Evolutionary conservation across 495 filamentous ascomycete genomes (phyloP), one percentile per base, ranked within the genome.

Genomic region (Hypoxylon fuscum): DNA sequence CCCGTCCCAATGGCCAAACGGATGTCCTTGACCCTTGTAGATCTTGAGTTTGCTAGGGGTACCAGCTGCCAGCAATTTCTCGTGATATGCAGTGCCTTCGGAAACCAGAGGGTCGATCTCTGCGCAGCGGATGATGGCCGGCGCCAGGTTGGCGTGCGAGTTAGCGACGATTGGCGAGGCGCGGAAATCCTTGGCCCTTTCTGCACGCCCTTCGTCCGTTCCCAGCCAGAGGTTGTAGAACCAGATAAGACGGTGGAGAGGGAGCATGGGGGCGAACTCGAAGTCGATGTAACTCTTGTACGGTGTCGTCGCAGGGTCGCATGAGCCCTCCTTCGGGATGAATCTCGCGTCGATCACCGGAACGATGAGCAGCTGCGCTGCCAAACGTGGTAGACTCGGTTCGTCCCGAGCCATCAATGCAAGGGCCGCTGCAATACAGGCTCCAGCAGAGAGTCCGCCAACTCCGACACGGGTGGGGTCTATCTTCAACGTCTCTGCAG

Each of bases 311-410:
- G 48, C 44, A n/a, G 62, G 68, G 50, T 69, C 61, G 59, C 65
- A 67, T 18, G 74, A 72, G 5, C 72, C 74, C 55, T 76, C 69
- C 27, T 54, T 53, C 25, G 74, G 74, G 18, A 76, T 58, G 32
- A 65, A 74, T 37, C 74, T 67, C 25, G 66, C 78, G 53, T 85
- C 82, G 25, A 83, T 56, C 68, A 79, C 78, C 3, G 81, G 82
- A 37, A 83, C 83, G 23, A 81, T 73, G 23, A 83, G 70, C 4
- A 83, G 70, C 63, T 84, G 81, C 49, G 78, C 75, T 14, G 68
- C 74, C 6, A 84, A 64, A 5, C 65, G 68, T 11, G 80, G 81
- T 4, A 72, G 29, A 2, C 64, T 55, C 4, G 59, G 64, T 2
- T 73, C 68, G 43, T 82, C 80, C 14, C 80, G 70, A 15, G 75